Percentiles rank a stretch among this genome's conserved stretches.
These are phyloP conservation scores for Coniochaeta ligniaria DNA, from an alignment of 2,329 filamentous ascomycete species.

Conservation along the genomic window DNA sequence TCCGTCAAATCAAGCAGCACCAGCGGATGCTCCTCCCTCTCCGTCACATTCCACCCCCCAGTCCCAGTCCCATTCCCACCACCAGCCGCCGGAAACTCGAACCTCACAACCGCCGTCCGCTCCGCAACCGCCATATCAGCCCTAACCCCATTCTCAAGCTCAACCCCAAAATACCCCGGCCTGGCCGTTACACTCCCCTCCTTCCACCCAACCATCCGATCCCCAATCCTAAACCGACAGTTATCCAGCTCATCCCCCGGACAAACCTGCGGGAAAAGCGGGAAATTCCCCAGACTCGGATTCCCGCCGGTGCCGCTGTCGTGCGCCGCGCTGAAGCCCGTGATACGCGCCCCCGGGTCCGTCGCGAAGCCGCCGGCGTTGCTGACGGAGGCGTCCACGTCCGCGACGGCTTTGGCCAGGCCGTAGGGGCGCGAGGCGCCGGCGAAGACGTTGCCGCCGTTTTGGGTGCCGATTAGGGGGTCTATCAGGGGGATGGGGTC, in stretches of 20 bases:
- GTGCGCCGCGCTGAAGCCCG: conserved; percentile 41
- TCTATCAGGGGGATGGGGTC: conserved; percentile 23
- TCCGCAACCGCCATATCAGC: conserved; percentile 55
- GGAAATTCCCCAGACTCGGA: conserved; percentile 38
- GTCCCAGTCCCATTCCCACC: conserved; percentile 12
- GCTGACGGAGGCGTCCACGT: conserved; percentile 32
- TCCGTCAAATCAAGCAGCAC: conserved; percentile 56
- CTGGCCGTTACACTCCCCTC: conserved; percentile 35
- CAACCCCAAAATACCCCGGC: conserved; percentile 53
- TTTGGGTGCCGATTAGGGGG: conserved; percentile 46
- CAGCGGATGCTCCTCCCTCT: conserved; percentile 31
- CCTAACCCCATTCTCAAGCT: conserved; percentile 41
- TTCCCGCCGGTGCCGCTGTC: conserved; percentile 37
- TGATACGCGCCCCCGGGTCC: conserved; percentile 35
- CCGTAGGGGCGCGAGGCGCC: conserved; percentile 48
- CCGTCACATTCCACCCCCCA: conserved; percentile 4
- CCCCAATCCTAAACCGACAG: conserved; percentile 44
- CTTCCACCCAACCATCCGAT: conserved; percentile 32
- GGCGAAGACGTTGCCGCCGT: conserved; percentile 51
- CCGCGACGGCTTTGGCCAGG: conserved; percentile 48
- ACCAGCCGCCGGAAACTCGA: conserved; percentile 43
- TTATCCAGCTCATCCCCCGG: conserved; percentile 42
- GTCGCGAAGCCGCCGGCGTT: conserved; percentile 37
- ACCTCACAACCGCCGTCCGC: conserved; percentile 54
- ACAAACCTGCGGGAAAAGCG: conserved; percentile 35